Evolutionary conservation across 2,329 filamentous ascomycete genomes (phyloP).

Genomic region (Myriosclerotinia scirpicola): DNA sequence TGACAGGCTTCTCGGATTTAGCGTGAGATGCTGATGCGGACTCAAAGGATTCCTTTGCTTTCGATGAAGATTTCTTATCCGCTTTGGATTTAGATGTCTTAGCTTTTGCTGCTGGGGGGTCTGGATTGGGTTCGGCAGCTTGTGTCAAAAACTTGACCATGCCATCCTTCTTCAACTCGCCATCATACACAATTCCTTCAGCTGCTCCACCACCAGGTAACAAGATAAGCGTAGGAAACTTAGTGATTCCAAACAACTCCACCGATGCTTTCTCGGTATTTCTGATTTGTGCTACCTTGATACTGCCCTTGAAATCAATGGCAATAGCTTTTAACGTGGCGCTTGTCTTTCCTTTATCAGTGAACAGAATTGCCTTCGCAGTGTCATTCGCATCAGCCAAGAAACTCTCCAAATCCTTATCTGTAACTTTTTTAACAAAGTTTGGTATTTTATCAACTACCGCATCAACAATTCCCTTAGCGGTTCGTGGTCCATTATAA

Average conservation of each 20-base stretch:
- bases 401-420: conserved; percentile 77
- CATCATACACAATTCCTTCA: conserved; percentile 71
- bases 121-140: conserved; percentile 74
- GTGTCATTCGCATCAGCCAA: conserved; percentile 63
- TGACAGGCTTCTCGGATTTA: conserved; percentile 48
- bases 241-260: conserved; percentile 70
- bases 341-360: conserved; percentile 86
- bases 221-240: conserved; percentile 79
- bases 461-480: conserved; percentile 84
- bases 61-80: conserved; percentile 41
- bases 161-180: conserved; percentile 79
- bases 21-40: conserved; percentile 53
- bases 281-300: conserved; percentile 79
- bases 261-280: conserved; percentile 62
- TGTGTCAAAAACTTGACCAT: conserved; percentile 83
- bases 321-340: conserved; percentile 80
- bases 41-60: conserved; percentile 50
- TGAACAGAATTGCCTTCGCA: conserved; percentile 88
- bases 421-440: conserved; percentile 77
- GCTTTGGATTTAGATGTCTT: conserved; percentile 46
- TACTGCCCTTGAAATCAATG: conserved; percentile 82
- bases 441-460: conserved; percentile 89
- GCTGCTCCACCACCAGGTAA: conserved; percentile 67
- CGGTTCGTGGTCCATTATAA: conserved; percentile 79
- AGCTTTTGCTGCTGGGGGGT: conserved; percentile 56